phyloP scores from a whole-genome alignment of 257 asterid species.

The Fraxinus pennsylvanica region DNA sequence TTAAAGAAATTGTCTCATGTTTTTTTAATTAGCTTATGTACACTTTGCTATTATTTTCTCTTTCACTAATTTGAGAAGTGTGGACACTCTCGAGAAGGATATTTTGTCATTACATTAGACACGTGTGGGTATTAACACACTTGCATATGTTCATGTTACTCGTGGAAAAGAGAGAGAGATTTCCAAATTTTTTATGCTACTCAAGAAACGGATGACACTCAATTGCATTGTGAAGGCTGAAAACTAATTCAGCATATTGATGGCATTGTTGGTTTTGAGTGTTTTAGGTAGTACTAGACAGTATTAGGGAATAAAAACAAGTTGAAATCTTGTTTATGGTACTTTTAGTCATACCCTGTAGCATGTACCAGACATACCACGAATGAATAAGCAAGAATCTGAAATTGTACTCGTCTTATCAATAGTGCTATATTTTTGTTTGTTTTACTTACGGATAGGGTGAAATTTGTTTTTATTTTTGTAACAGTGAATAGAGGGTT shows the following conservation, averaged over 20 bases:
- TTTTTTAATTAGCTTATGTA: not conserved
- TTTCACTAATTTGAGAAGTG: not conserved
- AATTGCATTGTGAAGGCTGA: not conserved
- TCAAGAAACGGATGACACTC: not conserved
- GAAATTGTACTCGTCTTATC: not conserved
- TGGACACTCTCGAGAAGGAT: not conserved
- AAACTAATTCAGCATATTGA: too few relatives aligned
- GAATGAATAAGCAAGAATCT: not conserved
- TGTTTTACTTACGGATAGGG: conserved; percentile 7
- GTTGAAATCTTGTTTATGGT: too few relatives aligned
- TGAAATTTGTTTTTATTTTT: not conserved
- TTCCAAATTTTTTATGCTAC: not conserved
- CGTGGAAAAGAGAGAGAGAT: not conserved
- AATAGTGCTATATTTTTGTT: not conserved
- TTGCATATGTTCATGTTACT: not conserved
- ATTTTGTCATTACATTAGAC: too few relatives aligned
- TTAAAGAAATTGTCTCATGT: too few relatives aligned
- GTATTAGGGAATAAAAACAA: too few relatives aligned
- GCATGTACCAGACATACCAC: too few relatives aligned
- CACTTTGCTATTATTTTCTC: not conserved
- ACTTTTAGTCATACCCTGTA: too few relatives aligned
- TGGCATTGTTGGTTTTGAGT: not conserved
- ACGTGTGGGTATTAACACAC: not conserved
- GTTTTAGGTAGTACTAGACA: not conserved
- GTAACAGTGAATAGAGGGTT: conserved; percentile 60